Conservation (phyloP, 306 rosid genomes). For the Prinsepia uniflora region DNA sequence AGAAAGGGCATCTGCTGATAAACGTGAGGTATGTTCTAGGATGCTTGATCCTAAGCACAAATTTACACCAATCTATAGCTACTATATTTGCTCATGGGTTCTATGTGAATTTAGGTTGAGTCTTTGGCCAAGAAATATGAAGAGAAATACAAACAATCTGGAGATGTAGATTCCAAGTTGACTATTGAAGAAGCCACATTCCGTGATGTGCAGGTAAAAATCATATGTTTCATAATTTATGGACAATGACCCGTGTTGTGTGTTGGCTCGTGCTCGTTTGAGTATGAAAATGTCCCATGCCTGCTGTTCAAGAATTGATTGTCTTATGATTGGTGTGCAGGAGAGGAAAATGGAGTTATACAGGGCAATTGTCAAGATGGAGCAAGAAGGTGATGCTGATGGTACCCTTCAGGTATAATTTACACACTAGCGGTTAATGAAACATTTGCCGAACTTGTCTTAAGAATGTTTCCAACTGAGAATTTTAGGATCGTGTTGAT, state of each 20-base stretch:
- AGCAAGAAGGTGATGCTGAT: conserved; percentile 59
- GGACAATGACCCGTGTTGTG: conserved; percentile 19
- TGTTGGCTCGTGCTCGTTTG: conserved; percentile 2
- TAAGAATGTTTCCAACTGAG: conserved; percentile 28
- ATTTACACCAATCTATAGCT: conserved; percentile 12
- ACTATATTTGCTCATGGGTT: conserved; percentile 19
- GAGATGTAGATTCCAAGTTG: conserved; percentile 91
- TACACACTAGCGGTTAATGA: conserved; percentile 12
- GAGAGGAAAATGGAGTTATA: conserved; percentile 94
- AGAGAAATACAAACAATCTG: conserved; percentile 80
- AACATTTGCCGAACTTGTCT: conserved; percentile 22
- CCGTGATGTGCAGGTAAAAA: conserved; percentile 80
- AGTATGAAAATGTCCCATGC: conserved; percentile 8
- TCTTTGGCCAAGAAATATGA: conserved; percentile 82
- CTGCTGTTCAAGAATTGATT: background rate
- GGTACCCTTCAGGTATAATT: conserved; percentile 63
- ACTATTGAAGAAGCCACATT: conserved; percentile 88
- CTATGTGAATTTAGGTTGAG: conserved; percentile 53
- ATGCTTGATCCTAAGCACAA: conserved; percentile 27
- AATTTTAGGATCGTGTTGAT: conserved; percentile 66
- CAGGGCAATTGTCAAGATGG: conserved; percentile 80
- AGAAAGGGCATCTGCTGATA: conserved; percentile 75
- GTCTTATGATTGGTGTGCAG: conserved; percentile 33
- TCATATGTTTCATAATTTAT: background rate
- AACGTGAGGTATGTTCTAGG: conserved; percentile 66